Conservation (phyloP, 305 asterid genomes). For the Petunia hybrid region DNA sequence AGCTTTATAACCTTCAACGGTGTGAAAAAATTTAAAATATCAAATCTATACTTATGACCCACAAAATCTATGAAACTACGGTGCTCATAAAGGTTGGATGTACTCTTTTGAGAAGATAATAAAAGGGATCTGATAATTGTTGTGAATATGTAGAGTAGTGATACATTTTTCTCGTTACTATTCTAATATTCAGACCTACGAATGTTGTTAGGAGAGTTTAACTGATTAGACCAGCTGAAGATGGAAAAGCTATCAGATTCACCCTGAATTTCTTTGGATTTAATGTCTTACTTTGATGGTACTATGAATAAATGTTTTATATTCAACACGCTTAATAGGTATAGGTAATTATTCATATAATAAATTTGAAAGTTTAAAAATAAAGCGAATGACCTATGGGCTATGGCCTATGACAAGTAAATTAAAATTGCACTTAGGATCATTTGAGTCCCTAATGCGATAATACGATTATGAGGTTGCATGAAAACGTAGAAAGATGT, state of each 20-base stretch:
- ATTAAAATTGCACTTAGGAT: background rate
- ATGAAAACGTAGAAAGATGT: background rate
- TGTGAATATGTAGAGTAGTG: too few relatives aligned
- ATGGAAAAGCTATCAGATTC: too few relatives aligned
- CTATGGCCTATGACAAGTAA: too few relatives aligned
- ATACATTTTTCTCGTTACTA: too few relatives aligned
- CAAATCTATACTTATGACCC: background rate
- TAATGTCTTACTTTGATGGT: too few relatives aligned
- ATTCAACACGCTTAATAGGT: background rate
- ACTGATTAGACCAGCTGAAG: too few relatives aligned
- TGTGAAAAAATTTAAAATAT: background rate
- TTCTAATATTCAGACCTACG: too few relatives aligned
- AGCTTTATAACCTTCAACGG: background rate
- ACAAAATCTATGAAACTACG: background rate
- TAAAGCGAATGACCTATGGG: too few relatives aligned
- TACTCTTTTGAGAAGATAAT: background rate
- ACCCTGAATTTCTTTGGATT: too few relatives aligned
- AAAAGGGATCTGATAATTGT: too few relatives aligned
- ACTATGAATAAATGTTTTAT: background rate
- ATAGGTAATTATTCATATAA: background rate
- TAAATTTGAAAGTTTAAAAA: background rate
- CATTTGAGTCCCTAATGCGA: background rate
- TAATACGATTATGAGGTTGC: background rate
- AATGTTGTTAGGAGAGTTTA: too few relatives aligned
- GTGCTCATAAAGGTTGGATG: background rate